These are phyloP conservation scores for Malassezia cuniculi DNA, from an alignment of 1,284 basidiomycete genomes.

Conservation along the genomic window DNA sequence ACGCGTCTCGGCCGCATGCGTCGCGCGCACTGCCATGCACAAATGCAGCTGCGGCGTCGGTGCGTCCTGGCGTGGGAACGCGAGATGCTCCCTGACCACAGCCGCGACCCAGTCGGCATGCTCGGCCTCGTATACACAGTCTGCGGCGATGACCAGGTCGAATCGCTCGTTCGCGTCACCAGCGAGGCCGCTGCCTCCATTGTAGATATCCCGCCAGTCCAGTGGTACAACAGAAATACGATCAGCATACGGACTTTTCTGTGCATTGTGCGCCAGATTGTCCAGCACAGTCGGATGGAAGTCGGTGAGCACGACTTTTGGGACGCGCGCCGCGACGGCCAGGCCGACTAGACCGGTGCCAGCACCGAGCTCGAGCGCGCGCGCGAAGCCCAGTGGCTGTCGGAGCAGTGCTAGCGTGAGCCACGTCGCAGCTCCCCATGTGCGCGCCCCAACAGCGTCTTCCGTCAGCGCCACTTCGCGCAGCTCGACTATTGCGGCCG, in stretches of 20 bases:
- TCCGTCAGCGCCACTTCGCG: conserved; percentile 25
- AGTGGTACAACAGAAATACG: conserved; percentile 15
- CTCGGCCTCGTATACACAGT: conserved; percentile 35
- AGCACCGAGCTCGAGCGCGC: conserved; percentile 32
- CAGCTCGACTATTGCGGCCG: conserved; percentile 13
- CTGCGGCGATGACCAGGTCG: conserved; percentile 31
- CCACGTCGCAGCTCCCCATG: conserved; percentile 38
- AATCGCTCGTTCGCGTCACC: conserved; percentile 4
- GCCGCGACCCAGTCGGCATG: conserved; percentile 34
- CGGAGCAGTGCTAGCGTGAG: conserved; percentile 24
- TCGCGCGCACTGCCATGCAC: conserved; percentile 25
- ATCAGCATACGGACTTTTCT: neutral
- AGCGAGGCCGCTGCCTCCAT: neutral
- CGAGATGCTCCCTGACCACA: conserved; percentile 21
- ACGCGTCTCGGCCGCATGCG: conserved; percentile 26
- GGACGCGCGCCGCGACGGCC: conserved; percentile 15
- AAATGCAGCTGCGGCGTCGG: conserved; percentile 20
- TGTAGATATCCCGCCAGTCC: conserved; percentile 28
- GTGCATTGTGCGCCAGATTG: conserved; percentile 25
- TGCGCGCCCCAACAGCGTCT: conserved; percentile 33
- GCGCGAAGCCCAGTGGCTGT: conserved; percentile 12
- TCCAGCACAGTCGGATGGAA: conserved; percentile 31
- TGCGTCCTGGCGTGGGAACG: neutral
- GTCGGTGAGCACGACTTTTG: conserved; percentile 23
- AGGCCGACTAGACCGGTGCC: conserved; percentile 38